These are phyloP conservation scores for Pseudogymnoascus sp. DNA, from an alignment of 2,329 filamentous ascomycete species.

Conservation along the genomic window DNA sequence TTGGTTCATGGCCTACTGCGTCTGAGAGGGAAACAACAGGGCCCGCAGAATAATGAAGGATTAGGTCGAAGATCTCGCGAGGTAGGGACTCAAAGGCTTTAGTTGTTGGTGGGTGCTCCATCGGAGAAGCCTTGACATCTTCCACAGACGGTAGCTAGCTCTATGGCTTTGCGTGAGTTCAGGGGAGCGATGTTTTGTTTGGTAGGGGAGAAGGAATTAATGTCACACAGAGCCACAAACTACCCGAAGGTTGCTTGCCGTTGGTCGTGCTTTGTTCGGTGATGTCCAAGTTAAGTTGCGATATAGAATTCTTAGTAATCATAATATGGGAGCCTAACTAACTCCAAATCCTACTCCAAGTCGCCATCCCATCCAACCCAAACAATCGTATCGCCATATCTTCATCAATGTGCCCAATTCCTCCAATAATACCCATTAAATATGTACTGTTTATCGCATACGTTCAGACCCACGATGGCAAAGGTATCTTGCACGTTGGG, in stretches of 20 bases:
- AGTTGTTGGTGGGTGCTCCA: background rate
- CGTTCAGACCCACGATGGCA: background rate
- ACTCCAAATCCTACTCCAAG: background rate
- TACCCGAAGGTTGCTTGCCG: too few species aligned
- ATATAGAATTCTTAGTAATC: background rate
- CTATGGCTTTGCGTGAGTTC: background rate
- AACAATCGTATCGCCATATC: background rate
- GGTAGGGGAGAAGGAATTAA: background rate
- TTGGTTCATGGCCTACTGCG: slow-evolving; percentile 43
- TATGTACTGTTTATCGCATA: background rate
- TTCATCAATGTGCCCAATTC: background rate
- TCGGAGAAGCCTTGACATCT: too few species aligned
- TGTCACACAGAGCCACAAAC: background rate
- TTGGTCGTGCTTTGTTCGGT: background rate
- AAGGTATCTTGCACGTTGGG: background rate
- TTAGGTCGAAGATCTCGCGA: slow-evolving; percentile 51
- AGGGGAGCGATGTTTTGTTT: background rate
- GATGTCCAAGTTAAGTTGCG: background rate
- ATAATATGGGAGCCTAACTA: background rate
- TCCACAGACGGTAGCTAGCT: background rate
- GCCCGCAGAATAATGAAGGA: slow-evolving; percentile 47
- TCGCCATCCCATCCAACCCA: background rate
- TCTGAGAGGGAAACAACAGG: slow-evolving; percentile 41
- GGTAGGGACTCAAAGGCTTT: slow-evolving; percentile 37
- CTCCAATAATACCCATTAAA: background rate